Base-by-base conservation (phyloP, 257 asterid genomes). In the Solanum virginianum region DNA sequence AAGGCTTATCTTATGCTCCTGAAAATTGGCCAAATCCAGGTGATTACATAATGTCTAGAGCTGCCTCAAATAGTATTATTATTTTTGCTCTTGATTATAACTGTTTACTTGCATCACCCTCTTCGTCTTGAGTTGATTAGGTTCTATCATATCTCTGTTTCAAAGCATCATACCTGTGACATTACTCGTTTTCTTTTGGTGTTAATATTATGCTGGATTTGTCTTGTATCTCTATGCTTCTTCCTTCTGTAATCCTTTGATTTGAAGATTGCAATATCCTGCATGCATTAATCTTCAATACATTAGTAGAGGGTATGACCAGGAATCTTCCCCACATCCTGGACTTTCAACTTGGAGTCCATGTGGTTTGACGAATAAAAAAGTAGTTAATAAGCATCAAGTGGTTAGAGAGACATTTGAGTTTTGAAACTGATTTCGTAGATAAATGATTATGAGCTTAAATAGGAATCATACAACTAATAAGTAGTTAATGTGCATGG, bases 1-100 rank as follows among this genome's bases (percentile, higher is more conserved):
- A 82, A 79, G 92, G 91, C 16, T 80, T 86, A 79, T 91, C 92
- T 0, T 90, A 88, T 83, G 91, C 91, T 80, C 90, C 92, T 13
- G 88, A 22, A 20, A 88, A 89, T 87, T 89, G 89, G 88, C 93
- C 93, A 14, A 85, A 82, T 81, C 90, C 84, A 4, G 91, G 93
- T 24, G 93, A 90, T 32, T 32, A 32, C 59, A 47, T 7, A 74
- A 22, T 74, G 59, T 74, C 41, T 51, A 14, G 81, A 74, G 59
- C 39, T 72, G 56, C 80, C 57, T 45, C 57, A 72, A 45, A 45
- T 13, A 43, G 80, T 8, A 2, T 74, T 22, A 47, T 74, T 74
- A 47, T 74, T 74, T 22, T 74, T 47, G n/a, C 41, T 47, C 60
- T 47, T 47, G 41, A 39, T 47, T 74, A 47, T 47, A 24, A 47